Evolutionary conservation across 345 rosid genomes (phyloP), one percentile per base, ranked within the genome.

Genomic region (Capsella bursapastoris): DNA sequence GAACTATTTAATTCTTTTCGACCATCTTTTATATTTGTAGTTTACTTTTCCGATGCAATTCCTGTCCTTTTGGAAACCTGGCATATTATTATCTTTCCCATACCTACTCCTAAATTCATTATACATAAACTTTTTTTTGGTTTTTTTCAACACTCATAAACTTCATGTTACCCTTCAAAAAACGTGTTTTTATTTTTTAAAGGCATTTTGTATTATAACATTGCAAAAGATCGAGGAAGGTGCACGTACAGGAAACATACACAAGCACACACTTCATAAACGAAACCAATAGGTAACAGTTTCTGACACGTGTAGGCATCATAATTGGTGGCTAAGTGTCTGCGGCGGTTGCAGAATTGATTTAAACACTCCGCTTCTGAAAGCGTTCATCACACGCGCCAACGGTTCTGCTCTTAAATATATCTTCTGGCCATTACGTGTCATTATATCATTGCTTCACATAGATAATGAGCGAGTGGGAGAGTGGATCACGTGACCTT

Each of bases 401-500:
- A 49, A 25, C 66, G 1, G 15, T 47, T 47, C 6, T 38, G 41
- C 3, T 2, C 41, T 8, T 2, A 2, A 8, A 37, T 2, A 3
- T 52, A 2, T 2, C n/a, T 13, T 40, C 10, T 0, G 0, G 8
- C 8, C 60, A 22, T 16, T 43, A 56, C 64, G 56, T 68, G 73
- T 68, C 50, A 25, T 2, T 0, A 22, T 0, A 0, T 37, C 1
- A 71, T 10, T 71, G 48, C 34, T 22, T 47, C 0, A 4, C 1
- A 8, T 7, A 49, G 28, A 37, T n/a, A 35, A 48, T 27, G 12
- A 41, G 66, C 74, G 74, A 18, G 70, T 72, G 70, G 12, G 64
- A 53, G 16, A 45, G 50, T 65, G 57, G 58, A 65, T 73, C 77
- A 73, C 65, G 77, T 64, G 77, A 73, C 65, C 40, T 64, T 62